Evolutionary conservation across 1,139 yeast species (phyloP), one percentile per base, ranked within the genome.

Genomic region (Hyphopichia khmerensis): DNA sequence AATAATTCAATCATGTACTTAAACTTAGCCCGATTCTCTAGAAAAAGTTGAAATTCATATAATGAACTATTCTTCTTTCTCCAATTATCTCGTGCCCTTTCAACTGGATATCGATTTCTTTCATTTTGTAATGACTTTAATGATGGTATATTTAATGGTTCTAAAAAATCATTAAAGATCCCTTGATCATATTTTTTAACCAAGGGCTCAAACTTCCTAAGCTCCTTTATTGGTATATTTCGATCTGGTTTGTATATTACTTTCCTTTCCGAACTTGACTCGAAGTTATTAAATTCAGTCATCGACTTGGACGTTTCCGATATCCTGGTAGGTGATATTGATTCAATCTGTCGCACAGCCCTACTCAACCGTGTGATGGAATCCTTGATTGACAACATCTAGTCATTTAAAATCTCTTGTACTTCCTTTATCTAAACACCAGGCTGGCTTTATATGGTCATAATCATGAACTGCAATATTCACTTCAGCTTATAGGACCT

Each of bases 121-220:
- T 49, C 42, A 10, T 63, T 58, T 38, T 58, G 59, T 40, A 59
- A 64, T 2, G 64, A 55, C 52, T 69, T 72, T 41, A 73, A 57
- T 42, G 67, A 57, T 6, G 65, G 62, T 41, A 71, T 65, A 10
- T 58, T 56, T 24, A 73, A 53, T 1, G 77, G 77, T 33, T 52
- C 50, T 11, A 73, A 48, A 44, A 70, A 73, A 35, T 69, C 69
- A 41, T 61, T 65, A 48, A 59, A 71, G 16, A 57, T 47, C 40
- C 58, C 52, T 35, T 57, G 48, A 46, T 65, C 68, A 42, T 52
- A 52, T 19, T 50, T 47, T 2, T 48, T 40, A 7, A 55, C 48
- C 16, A 50, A 35, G 3, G 49, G 56, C 15, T 43, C 46, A 27
- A 43, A 44, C 40, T 49, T 41, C 11, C 33, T 29, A 7, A 55